Evolutionary conservation across 73 alveolate genomes (phyloP).

Genomic region (Urostyla sp.): DNA sequence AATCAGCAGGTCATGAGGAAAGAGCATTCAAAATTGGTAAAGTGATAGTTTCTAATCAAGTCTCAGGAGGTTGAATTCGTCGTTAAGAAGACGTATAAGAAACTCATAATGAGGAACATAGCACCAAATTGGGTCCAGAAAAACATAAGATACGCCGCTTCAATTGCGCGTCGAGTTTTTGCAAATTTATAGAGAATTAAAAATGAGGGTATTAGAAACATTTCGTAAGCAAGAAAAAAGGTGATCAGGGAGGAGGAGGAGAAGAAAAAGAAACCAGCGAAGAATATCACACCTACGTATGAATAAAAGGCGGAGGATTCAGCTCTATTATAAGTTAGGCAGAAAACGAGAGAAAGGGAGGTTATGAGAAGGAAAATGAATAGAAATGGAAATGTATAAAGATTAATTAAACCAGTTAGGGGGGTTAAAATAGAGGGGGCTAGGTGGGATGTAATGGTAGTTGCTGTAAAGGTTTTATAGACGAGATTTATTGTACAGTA

Average conservation of each 20-base stretch:
- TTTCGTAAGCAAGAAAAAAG: neutral
- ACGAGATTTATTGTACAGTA: too few species aligned
- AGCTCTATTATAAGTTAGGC: neutral
- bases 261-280: neutral
- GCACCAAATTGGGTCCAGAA: slow-evolving; percentile 55
- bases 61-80: neutral
- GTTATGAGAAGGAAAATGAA: neutral
- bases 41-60: neutral
- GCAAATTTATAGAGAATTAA: neutral
- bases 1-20: neutral
- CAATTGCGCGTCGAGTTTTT: slow-evolving; percentile 13
- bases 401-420: neutral
- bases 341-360: neutral
- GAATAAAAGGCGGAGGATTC: neutral
- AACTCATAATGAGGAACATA: slow-evolving; percentile 25
- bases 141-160: slow-evolving; percentile 28
- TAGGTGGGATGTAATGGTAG: too few species aligned
- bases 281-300: too few species aligned
- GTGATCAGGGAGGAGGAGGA: neutral
- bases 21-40: slow-evolving; percentile 4
- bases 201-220: neutral
- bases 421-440: too few species aligned
- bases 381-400: neutral
- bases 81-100: neutral
- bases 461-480: too few species aligned